A percentile compares a stretch with the other conserved stretches of the same genome.
Evolutionary conservation across 805 yeast genomes (phyloP).

Genomic region (Suhomyces prunicola): DNA sequence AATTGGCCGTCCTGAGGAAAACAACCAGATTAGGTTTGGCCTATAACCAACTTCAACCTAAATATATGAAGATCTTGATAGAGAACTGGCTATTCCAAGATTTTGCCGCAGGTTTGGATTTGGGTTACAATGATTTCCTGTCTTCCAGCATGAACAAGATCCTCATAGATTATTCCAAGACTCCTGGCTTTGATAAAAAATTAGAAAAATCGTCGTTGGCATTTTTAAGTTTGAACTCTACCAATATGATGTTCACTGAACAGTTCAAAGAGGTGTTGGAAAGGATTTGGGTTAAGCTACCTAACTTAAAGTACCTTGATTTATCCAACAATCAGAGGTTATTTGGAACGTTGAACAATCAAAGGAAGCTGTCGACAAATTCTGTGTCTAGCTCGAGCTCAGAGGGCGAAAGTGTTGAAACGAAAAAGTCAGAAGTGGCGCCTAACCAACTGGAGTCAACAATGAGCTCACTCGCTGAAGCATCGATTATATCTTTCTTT

Average conservation of each 20-base stretch:
- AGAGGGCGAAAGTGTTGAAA: not conserved
- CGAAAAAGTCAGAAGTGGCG: not conserved
- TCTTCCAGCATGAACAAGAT: constrained; percentile 30
- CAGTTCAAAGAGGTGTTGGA: constrained; percentile 48
- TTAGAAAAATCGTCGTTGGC: constrained; percentile 24
- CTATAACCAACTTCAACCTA: constrained; percentile 57
- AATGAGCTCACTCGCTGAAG: not conserved
- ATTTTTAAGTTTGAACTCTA: constrained; percentile 62
- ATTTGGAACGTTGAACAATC: constrained; percentile 46
- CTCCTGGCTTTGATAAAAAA: constrained; percentile 16
- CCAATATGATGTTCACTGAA: constrained; percentile 52
- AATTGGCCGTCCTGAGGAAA: constrained; percentile 49
- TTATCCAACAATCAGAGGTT: constrained; percentile 65
- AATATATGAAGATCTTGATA: constrained; percentile 53
- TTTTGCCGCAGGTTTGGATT: constrained; percentile 66
- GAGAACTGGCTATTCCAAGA: constrained; percentile 54
- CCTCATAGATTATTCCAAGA: constrained; percentile 30
- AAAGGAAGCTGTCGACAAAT: not conserved
- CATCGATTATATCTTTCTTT: constrained; percentile 49
- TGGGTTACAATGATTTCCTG: constrained; percentile 77
- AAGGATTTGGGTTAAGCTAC: constrained; percentile 49
- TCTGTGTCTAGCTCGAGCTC: not conserved
- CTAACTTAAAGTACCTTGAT: constrained; percentile 68
- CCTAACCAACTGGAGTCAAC: not conserved
- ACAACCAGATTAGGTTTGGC: constrained; percentile 76